Base-by-base conservation (phyloP, 208 protist genomes). In the Acanthamoeba healyi region DNA sequence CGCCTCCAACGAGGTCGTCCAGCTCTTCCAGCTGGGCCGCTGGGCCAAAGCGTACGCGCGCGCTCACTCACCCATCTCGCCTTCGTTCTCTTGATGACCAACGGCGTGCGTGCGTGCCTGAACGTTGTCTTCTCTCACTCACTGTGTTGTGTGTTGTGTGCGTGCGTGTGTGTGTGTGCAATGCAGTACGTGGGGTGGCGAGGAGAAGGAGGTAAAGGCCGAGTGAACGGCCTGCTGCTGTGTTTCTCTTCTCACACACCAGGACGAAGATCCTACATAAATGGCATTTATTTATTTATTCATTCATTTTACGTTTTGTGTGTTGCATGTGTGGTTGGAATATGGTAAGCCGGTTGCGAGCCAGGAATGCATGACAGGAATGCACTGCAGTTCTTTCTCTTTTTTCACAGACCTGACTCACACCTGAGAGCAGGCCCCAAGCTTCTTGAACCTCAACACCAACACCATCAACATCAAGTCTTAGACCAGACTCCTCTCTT, bases 1-100 rank as follows among this genome's bases (percentile, higher is more conserved):
- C 36, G 94, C 94, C 19, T 93, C 94, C 70, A 95, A 95, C 65
- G 70, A 87, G 46, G n/a, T 54, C 42, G 94, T 92, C 4, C 94
- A 95, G 81, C 26, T 70, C 12, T 10, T 51, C 24, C 94, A 95
- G 63, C 65, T 95, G 7, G 87, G 88, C 51, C 70, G 94, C 86
- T 95, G 87, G 77, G 77, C 77, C 44, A 86, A 86, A 5, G 44
- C 77, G 77, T 86, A 86, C 38, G 26, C n/a, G 0, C 17, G 5
- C 74, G n/a, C 42, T 17, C 74, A 51, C 72, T 22, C 36, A 15
- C 36, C 22, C 38, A 56, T 38, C 22, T 7, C 14, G 9, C 58
- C 9, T 67, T 65, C 58, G n/a, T 65, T 36, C 58, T 67, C 24
- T 15, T 34, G n/a, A 9, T 36, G n/a, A 34, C 58, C 7, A 9